Evolutionary conservation across 2,329 filamentous ascomycete species (phyloP).

Genomic region (Nannizziopsis barbatae): DNA sequence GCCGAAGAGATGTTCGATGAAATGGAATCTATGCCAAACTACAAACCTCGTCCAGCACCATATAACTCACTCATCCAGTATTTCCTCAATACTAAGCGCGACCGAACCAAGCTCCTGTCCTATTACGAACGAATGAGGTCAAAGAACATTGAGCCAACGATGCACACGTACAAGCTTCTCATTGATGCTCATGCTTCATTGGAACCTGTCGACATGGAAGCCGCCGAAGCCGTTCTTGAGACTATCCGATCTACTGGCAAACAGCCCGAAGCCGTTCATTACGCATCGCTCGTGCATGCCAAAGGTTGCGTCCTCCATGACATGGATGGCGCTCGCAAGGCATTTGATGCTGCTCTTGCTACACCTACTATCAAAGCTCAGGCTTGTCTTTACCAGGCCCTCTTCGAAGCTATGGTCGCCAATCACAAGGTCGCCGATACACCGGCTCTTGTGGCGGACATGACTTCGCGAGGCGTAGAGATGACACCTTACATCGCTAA

Average conservation of each 20-base stretch:
- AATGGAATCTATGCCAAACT: conserved; percentile 98
- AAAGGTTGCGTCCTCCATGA: conserved; percentile 91
- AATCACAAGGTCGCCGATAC: conserved; percentile 76
- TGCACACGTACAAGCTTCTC: conserved; percentile 94
- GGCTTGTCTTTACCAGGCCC: conserved; percentile 83
- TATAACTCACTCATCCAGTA: conserved; percentile 99
- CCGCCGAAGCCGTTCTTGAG: conserved; percentile 72
- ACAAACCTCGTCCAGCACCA: conserved; percentile 91
- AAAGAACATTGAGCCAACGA: conserved; percentile 77
- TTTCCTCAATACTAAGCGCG: conserved; percentile 93
- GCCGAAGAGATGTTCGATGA: conserved; percentile 97
- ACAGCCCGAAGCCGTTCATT: conserved; percentile 82
- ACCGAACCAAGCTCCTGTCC: conserved; percentile 80
- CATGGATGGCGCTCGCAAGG: conserved; percentile 65
- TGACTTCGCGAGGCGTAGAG: conserved; percentile 62
- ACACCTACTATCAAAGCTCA: conserved; percentile 58
- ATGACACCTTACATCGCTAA: conserved; percentile 98
- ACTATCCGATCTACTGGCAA: conserved; percentile 64
- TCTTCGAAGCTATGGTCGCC: conserved; percentile 95
- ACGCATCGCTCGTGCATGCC: conserved; percentile 88
- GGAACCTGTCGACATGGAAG: conserved; percentile 78
- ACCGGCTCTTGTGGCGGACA: conserved; percentile 60
- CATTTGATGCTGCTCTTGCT: conserved; percentile 71
- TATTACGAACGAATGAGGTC: conserved; percentile 94
- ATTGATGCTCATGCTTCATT: conserved; percentile 92